Base-by-base conservation (phyloP, 371 early-diverging fungal genomes). In the Basidiobolus meristosporus region DNA sequence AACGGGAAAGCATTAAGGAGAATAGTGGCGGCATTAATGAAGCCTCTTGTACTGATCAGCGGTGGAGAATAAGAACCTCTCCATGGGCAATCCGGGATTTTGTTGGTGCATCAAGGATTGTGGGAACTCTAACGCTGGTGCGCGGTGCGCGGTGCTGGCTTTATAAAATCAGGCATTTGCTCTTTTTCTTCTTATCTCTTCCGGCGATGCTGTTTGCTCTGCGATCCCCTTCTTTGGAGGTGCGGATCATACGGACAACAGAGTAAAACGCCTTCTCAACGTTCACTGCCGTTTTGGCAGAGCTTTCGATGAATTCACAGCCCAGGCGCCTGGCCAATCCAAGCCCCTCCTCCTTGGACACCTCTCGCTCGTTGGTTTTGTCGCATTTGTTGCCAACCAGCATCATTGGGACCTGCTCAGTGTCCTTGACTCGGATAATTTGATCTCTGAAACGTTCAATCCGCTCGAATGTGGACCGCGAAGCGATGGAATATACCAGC, bases 301-400 rank as follows among this genome's bases (percentile, higher is more conserved):
- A 81, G 3, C 89, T 74, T 59, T 92, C 92, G 39, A 80, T 67
- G 59, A 86, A 90, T 23, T 82, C 63, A 41, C 90, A 70, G 12
- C 65, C 57, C 20, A 88, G 49, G 21, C 59, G 42, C 40, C 68
- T 61, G 9, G 91, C 80, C 67, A 83, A 77, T n/a, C 62, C 61
- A 43, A 65, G 57, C 20, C 86, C 97, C 48, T 88, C 85, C n/a
- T n/a, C n/a, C n/a, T n/a, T n/a, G n/a, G n/a, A n/a, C n/a, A n/a
- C n/a, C n/a, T n/a, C n/a, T n/a, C 86, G 60, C 43, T 87, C 77
- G 22, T 66, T 66, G 19, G 70, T 57, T 47, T 77, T 68, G 53
- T 89, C 90, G 40, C 76, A 77, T 63, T 93, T 92, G 66, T 93
- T 97, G 40, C 92, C 97, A 15, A 97, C 83, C 18, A 97, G 61